Percentiles rank a stretch among this genome's conserved stretches.
phyloP scores from a whole-genome alignment of 805 yeast genomes.

The Myxozyma nipponensis region DNA sequence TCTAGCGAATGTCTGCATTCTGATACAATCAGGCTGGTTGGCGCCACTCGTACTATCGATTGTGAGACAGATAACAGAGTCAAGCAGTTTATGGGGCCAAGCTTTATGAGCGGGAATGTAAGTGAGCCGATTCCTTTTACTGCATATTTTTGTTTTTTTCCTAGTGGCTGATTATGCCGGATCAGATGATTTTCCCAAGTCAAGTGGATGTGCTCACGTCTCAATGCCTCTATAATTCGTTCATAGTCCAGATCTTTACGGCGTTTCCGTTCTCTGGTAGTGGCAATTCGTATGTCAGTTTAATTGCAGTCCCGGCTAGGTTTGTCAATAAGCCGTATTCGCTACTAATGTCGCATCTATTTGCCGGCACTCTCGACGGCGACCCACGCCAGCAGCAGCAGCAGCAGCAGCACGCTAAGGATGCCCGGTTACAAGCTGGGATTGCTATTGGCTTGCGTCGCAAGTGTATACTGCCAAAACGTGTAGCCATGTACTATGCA shows the following conservation, averaged over 20 bases:
- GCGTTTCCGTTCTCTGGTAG: conserved; percentile 4
- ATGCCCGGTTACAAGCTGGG: neutral
- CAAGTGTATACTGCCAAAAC: neutral
- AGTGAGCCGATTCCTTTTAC: neutral
- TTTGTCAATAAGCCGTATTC: conserved; percentile 10
- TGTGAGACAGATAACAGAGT: no score
- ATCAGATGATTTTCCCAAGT: conserved; percentile 9
- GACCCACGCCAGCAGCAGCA: neutral
- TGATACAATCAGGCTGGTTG: no score
- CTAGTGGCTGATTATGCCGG: neutral
- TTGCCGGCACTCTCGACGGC: conserved; percentile 1
- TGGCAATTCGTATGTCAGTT: conserved; percentile 5
- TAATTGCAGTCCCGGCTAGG: conserved; percentile 4
- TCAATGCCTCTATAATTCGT: conserved; percentile 16
- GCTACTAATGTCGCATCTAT: conserved; percentile 4
- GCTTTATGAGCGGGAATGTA: conserved; percentile 15
- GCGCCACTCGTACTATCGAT: no score
- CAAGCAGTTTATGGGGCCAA: no score
- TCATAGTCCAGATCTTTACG: conserved; percentile 13
- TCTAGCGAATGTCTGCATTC: no score
- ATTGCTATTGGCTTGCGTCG: conserved; percentile 15
- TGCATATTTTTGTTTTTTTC: neutral
- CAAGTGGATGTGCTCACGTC: conserved; percentile 14
- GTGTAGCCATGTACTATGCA: conserved; percentile 1
- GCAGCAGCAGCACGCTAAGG: neutral